Percentiles rank a stretch among this genome's conserved stretches.
Evolutionary conservation across 345 rosid genomes (phyloP).

Genomic region (Isatis tinctoria): DNA sequence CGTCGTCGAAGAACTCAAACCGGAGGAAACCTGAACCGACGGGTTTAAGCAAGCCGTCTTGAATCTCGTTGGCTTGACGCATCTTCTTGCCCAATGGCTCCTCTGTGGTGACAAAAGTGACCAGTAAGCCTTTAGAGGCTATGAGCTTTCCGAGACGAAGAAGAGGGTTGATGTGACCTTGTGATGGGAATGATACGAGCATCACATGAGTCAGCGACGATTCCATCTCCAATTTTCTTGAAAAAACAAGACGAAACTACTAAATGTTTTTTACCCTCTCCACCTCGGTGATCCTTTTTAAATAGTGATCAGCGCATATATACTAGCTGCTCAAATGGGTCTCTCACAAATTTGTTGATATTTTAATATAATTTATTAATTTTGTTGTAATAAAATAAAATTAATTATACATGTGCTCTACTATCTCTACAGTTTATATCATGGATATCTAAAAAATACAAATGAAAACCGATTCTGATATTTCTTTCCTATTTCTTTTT

Average conservation of each 20-base stretch:
- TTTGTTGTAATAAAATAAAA: too few relatives aligned
- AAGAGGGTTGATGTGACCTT: slow-evolving; percentile 68
- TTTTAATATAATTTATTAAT: too few relatives aligned
- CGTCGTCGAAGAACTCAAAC: slow-evolving; percentile 61
- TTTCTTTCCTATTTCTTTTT: too few relatives aligned
- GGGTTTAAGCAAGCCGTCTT: slow-evolving; percentile 37
- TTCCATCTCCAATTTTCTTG: not conserved
- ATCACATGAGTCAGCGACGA: slow-evolving; percentile 40
- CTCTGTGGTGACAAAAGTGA: slow-evolving; percentile 47
- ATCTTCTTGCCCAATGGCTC: slow-evolving; percentile 43
- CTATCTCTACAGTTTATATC: too few relatives aligned
- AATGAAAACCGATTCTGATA: too few relatives aligned
- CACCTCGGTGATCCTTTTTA: not conserved
- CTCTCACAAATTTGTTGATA: too few relatives aligned
- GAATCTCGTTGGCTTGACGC: slow-evolving; percentile 42
- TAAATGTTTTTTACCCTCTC: not conserved
- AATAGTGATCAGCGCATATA: not conserved
- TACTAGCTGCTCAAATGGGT: too few relatives aligned
- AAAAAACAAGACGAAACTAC: not conserved
- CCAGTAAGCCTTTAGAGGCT: slow-evolving; percentile 49
- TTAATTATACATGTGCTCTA: too few relatives aligned
- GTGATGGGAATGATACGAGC: slow-evolving; percentile 60
- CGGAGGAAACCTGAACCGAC: slow-evolving; percentile 53
- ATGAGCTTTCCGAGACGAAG: slow-evolving; percentile 41
- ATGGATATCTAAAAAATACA: too few relatives aligned